Conservation (phyloP, 2,329 filamentous ascomycete species). For the Huntiella omanensis region DNA sequence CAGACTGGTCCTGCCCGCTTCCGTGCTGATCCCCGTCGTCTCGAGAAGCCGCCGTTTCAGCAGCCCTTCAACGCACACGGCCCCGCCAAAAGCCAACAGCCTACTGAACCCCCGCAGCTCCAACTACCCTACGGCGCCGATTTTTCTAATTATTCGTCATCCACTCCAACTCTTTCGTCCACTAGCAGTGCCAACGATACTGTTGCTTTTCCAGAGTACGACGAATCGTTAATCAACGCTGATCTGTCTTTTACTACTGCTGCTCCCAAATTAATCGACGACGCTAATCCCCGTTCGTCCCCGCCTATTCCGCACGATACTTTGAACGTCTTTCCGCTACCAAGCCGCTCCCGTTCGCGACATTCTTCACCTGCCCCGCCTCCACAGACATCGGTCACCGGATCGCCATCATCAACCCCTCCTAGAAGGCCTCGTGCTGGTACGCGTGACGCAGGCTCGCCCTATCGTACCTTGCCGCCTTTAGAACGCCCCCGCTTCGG, state of each 20-base stretch:
- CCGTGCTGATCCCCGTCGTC: conserved; percentile 11
- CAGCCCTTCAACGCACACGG: conserved; percentile 10
- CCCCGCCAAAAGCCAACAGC: conserved; percentile 6
- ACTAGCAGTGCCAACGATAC: conserved; percentile 4
- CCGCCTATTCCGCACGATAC: conserved; percentile 9
- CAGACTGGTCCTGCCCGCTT: conserved; percentile 12
- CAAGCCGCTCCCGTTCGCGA: conserved; percentile 9
- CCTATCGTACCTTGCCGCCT: conserved; percentile 7
- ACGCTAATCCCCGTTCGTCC: conserved; percentile 9
- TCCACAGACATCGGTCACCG: too few species aligned
- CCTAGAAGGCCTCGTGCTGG: conserved; percentile 10
- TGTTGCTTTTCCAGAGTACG: conserved; percentile 11
- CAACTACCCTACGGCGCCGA: conserved; percentile 11
- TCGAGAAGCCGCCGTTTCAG: conserved; percentile 11
- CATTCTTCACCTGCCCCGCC: conserved; percentile 8
- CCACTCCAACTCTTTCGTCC: background rate
- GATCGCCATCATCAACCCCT: conserved; percentile 6
- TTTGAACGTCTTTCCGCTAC: conserved; percentile 6
- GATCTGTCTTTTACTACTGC: conserved; percentile 8
- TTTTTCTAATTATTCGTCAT: conserved; percentile 7
- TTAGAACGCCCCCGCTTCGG: conserved; percentile 11
- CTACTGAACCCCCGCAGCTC: conserved; percentile 6
- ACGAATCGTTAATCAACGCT: conserved; percentile 7
- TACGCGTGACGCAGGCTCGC: conserved; percentile 11
- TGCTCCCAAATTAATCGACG: conserved; percentile 2